Evolutionary conservation across 352 stramenopile genomes (phyloP).

Genomic region (Pythium coloratum): DNA sequence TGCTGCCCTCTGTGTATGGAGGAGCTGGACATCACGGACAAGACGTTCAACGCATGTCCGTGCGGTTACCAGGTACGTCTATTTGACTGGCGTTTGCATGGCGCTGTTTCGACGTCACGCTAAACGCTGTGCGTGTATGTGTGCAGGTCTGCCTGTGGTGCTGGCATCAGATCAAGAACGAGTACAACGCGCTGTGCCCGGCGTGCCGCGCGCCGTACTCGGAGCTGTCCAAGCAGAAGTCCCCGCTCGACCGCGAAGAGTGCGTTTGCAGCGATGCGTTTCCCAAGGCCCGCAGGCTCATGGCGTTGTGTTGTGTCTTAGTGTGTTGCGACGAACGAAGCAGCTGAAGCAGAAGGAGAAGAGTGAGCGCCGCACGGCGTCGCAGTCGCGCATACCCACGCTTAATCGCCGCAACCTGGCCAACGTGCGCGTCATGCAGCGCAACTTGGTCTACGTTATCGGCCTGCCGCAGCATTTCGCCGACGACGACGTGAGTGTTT

Average conservation of each 20-base stretch:
- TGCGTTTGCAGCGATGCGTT: slow-evolving; percentile 24
- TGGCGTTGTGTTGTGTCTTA: slow-evolving; percentile 20
- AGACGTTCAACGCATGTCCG: slow-evolving; percentile 98
- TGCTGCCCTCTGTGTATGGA: slow-evolving; percentile 99
- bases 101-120: too few relatives aligned
- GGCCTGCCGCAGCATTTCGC: slow-evolving; percentile 86
- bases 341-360: slow-evolving; percentile 88
- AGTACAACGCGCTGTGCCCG: slow-evolving; percentile 97
- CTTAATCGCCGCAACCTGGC: slow-evolving; percentile 83
- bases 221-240: slow-evolving; percentile 89
- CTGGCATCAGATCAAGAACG: slow-evolving; percentile 99
- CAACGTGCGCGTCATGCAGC: slow-evolving; percentile 92
- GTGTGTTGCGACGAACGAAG: slow-evolving; percentile 75
- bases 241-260: slow-evolving; percentile 95
- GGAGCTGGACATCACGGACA: slow-evolving; percentile 97
- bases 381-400: slow-evolving; percentile 36
- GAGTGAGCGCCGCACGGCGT: slow-evolving; percentile 58
- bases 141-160: slow-evolving; percentile 98
- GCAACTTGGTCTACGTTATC: slow-evolving; percentile 95
- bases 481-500: slow-evolving; percentile 59
- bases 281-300: neutral
- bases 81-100: too few relatives aligned
- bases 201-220: slow-evolving; percentile 97
- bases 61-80: slow-evolving; percentile 94
- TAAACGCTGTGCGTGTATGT: neutral